Evolutionary conservation across 2,329 filamentous ascomycete species (phyloP).

Genomic region (Fusarium marasasianum): DNA sequence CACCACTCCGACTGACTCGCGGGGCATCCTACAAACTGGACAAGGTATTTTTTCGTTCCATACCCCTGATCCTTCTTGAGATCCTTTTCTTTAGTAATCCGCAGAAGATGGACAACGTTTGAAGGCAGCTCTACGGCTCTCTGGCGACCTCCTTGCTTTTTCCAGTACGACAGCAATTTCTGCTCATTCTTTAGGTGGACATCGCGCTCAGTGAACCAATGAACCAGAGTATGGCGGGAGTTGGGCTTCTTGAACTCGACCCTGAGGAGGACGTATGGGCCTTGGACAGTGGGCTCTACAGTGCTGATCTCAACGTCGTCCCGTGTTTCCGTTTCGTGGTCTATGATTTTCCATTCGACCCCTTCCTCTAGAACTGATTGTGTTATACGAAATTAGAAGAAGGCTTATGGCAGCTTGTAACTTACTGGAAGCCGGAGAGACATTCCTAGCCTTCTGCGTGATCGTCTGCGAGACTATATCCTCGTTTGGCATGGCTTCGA

Average conservation of each 20-base stretch:
- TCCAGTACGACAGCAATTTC: rapidly evolving
- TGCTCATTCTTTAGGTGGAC: not conserved
- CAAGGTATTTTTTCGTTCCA: rapidly evolving
- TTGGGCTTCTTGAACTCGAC: not conserved
- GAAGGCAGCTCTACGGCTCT: rapidly evolving
- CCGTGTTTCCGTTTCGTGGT: not conserved
- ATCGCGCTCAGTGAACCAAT: not conserved
- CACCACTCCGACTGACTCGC: rapidly evolving
- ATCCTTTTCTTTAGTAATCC: not conserved
- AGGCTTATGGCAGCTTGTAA: no score
- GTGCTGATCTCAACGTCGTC: not conserved
- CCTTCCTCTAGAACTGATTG: not conserved
- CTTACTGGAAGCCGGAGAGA: not conserved
- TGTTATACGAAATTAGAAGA: not conserved
- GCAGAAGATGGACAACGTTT: not conserved
- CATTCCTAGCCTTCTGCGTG: not conserved
- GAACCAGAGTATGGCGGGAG: not conserved
- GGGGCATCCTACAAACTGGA: not conserved
- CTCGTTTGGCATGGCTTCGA: not conserved
- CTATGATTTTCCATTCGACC: not conserved
- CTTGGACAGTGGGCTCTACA: rapidly evolving
- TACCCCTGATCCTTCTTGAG: rapidly evolving
- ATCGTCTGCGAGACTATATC: not conserved
- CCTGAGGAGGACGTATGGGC: not conserved
- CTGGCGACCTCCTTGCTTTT: not conserved